These are phyloP conservation scores for Acanthamoeba healyi DNA, from an alignment of 208 protist species.

Conservation along the genomic window DNA sequence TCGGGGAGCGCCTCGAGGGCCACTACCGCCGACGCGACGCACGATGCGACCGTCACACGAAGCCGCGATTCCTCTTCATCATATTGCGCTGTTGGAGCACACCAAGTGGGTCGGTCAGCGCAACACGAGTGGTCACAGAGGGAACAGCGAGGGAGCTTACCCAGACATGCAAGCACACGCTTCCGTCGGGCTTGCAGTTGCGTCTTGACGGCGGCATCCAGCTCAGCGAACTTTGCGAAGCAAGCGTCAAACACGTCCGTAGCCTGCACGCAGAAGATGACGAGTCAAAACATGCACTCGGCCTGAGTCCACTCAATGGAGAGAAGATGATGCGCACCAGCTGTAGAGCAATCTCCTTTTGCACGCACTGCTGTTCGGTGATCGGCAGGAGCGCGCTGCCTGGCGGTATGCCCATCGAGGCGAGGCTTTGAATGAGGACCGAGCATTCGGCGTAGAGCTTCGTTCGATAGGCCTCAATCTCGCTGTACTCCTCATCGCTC, in stretches of 20 bases:
- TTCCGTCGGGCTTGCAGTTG: slow-evolving; percentile 25
- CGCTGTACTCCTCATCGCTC: neutral
- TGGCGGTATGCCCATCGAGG: neutral
- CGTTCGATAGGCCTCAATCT: neutral
- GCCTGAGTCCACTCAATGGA: too few species aligned
- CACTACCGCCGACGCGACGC: slow-evolving; percentile 41
- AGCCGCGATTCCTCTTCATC: slow-evolving; percentile 2
- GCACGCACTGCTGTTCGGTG: neutral
- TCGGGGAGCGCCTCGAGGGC: slow-evolving; percentile 69
- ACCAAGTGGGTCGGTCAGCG: neutral
- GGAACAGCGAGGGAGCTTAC: neutral
- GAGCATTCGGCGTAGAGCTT: neutral
- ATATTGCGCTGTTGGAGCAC: neutral
- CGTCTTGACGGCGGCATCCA: neutral
- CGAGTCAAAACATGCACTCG: too few species aligned
- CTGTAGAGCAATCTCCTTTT: neutral
- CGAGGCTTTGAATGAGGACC: slow-evolving; percentile 1
- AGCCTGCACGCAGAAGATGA: too few species aligned
- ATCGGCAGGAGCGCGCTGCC: neutral
- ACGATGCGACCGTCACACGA: neutral
- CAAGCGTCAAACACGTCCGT: slow-evolving; percentile 17
- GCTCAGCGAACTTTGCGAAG: neutral
- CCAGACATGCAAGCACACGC: neutral
- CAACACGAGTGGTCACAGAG: neutral
- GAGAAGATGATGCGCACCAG: neutral